A percentile compares a stretch with the other conserved stretches of the same genome.
phyloP scores from a whole-genome alignment of 345 rosid species.

The Euphorbia lathyris region DNA sequence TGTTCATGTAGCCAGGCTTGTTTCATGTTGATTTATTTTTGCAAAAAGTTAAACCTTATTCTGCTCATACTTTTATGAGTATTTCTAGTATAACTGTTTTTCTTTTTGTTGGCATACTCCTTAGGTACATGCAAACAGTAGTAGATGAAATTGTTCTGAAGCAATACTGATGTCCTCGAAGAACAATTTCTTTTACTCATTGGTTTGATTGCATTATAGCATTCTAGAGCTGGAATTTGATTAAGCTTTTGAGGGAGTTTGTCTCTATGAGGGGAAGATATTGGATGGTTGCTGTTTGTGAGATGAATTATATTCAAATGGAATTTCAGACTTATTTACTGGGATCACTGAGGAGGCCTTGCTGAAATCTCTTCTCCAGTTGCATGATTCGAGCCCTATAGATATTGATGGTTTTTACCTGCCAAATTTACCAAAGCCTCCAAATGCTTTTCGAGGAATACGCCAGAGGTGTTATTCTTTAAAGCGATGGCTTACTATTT shows the following conservation, averaged over 20 bases:
- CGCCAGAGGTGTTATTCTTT: constrained; percentile 57
- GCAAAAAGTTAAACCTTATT: not conserved
- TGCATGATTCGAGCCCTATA: constrained; percentile 49
- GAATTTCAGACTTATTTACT: constrained; percentile 52
- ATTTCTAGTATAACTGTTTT: not conserved
- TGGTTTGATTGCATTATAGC: constrained; percentile 43
- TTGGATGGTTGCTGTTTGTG: constrained; percentile 53
- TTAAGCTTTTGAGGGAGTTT: constrained; percentile 63
- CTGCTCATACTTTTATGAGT: constrained; percentile 10
- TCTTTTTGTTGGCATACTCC: constrained; percentile 6
- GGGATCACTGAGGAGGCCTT: constrained; percentile 48
- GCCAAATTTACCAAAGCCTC: constrained; percentile 78
- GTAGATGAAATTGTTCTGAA: constrained; percentile 73
- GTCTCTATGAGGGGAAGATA: constrained; percentile 55
- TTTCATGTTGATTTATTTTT: not conserved
- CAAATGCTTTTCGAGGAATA: constrained; percentile 79
- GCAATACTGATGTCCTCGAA: constrained; percentile 45
- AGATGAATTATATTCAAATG: constrained; percentile 14
- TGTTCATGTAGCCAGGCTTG: not conserved
- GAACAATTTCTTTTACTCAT: constrained; percentile 24
- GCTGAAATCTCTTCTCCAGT: constrained; percentile 53
- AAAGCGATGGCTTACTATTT: constrained; percentile 82
- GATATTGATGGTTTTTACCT: constrained; percentile 54
- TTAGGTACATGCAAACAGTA: constrained; percentile 95
- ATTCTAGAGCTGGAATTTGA: constrained; percentile 78